Conservation (phyloP, 352 stramenopile species). For the Globisporangium nodosum region DNA sequence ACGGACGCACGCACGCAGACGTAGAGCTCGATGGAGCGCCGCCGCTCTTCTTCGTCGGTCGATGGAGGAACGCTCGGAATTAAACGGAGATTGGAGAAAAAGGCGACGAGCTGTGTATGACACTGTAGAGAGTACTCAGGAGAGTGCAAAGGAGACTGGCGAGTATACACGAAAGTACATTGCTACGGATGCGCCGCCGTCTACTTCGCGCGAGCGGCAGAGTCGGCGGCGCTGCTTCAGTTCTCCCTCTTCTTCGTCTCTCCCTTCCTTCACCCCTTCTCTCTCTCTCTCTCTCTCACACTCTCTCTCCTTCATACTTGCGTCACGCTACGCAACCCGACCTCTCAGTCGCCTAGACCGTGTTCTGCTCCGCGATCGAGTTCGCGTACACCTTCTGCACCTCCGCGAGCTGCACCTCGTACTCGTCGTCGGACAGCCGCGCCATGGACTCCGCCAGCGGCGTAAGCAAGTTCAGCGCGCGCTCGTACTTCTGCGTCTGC, state of each 20-base stretch:
- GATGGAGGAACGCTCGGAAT: neutral
- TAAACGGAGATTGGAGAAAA: neutral
- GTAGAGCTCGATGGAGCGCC: too few species aligned
- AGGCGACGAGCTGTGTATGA: neutral
- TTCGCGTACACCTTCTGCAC: conserved; percentile 75
- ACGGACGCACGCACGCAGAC: too few species aligned
- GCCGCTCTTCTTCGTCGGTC: neutral
- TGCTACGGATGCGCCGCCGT: neutral
- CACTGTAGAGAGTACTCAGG: neutral
- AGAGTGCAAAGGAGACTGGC: neutral
- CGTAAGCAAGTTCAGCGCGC: conserved; percentile 51
- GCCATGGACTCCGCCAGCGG: conserved; percentile 74
- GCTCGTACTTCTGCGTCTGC: conserved; percentile 80
- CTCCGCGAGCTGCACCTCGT: conserved; percentile 63
- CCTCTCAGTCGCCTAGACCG: conserved; percentile 29
- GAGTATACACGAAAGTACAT: neutral
- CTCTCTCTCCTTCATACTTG: conserved; percentile 1
- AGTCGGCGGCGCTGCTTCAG: too few species aligned
- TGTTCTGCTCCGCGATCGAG: conserved; percentile 43
- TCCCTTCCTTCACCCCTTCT: neutral
- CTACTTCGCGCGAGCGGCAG: neutral
- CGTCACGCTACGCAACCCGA: neutral
- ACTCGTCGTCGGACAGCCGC: conserved; percentile 62
- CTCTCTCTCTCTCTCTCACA: conserved; percentile 1
- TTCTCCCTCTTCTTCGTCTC: too few species aligned